Evolutionary conservation across 129 eudicot genomes (phyloP).

Genomic region (Chrysanthemum makinoi): DNA sequence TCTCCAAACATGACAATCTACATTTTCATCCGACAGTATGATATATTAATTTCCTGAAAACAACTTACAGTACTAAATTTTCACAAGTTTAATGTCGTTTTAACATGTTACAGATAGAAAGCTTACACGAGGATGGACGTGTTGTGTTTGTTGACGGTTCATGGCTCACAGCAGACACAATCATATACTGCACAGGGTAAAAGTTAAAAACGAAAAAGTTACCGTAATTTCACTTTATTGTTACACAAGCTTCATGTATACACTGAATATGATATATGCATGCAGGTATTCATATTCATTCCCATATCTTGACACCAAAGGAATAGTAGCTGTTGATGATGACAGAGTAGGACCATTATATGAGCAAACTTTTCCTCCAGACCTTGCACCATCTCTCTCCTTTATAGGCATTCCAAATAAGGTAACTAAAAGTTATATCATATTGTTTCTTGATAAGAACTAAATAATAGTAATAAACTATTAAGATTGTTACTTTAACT

Average conservation of each 20-base stretch:
- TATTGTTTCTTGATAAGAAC: slow-evolving; percentile 18
- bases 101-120: slow-evolving; percentile 61
- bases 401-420: slow-evolving; percentile 87
- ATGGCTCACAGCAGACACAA: slow-evolving; percentile 64
- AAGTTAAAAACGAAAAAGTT: slow-evolving; percentile 1
- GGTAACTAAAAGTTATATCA: slow-evolving; percentile 37
- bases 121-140: slow-evolving; percentile 67
- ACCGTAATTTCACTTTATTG: too few relatives aligned
- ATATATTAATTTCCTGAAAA: background rate
- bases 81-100: background rate
- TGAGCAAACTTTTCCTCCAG: slow-evolving; percentile 92
- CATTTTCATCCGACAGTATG: slow-evolving; percentile 69
- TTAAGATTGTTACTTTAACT: slow-evolving; percentile 1
- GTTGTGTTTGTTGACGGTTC: slow-evolving; percentile 62
- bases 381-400: slow-evolving; percentile 88
- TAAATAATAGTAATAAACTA: background rate
- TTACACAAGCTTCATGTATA: slow-evolving; percentile 9
- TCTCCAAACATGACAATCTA: slow-evolving; percentile 59
- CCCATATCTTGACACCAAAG: slow-evolving; percentile 49
- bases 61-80: background rate
- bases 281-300: slow-evolving; percentile 90
- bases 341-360: slow-evolving; percentile 88
- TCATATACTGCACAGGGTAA: slow-evolving; percentile 92
- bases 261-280: slow-evolving; percentile 12
- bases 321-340: slow-evolving; percentile 58